These are phyloP conservation scores for Paraconiothyrium sp. DNA, from an alignment of 2,329 filamentous ascomycete species.

Conservation along the genomic window DNA sequence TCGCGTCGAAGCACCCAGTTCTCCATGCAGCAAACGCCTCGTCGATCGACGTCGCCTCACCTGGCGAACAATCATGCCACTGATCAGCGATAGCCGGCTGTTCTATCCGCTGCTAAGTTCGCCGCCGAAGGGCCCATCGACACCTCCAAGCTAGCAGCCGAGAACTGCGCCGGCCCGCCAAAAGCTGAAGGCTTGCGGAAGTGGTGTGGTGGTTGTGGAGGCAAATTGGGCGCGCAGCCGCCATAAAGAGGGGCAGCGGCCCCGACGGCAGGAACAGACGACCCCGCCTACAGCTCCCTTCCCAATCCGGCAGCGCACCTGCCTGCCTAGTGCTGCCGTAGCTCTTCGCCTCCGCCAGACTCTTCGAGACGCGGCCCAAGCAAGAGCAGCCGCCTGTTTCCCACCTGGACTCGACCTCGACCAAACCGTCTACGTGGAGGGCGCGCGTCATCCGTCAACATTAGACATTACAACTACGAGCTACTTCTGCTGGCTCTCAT, in stretches of 20 bases:
- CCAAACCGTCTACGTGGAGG: background rate
- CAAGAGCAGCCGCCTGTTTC: background rate
- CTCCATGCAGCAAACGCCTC: slow-evolving; percentile 14
- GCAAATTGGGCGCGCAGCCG: background rate
- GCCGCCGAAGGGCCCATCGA: background rate
- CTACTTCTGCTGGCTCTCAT: slow-evolving; percentile 6
- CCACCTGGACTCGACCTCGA: background rate
- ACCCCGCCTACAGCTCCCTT: slow-evolving; percentile 16
- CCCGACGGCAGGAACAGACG: slow-evolving; percentile 8
- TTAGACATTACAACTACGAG: slow-evolving; percentile 22
- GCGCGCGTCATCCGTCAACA: background rate
- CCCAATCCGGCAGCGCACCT: slow-evolving; percentile 10
- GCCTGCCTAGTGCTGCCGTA: slow-evolving; percentile 2
- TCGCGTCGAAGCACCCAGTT: slow-evolving; percentile 7
- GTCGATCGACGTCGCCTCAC: slow-evolving; percentile 29
- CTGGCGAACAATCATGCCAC: slow-evolving; percentile 33
- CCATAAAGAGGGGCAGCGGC: background rate
- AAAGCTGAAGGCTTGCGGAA: slow-evolving; percentile 4
- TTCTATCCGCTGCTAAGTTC: slow-evolving; percentile 16
- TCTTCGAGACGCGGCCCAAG: background rate
- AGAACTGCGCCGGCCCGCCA: background rate
- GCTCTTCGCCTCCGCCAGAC: slow-evolving; percentile 12
- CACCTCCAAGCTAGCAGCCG: background rate
- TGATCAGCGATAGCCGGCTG: slow-evolving; percentile 31
- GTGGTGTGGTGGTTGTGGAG: background rate